Evolutionary conservation across 805 yeast species (phyloP).

Genomic region (Starmerella bacillaris): DNA sequence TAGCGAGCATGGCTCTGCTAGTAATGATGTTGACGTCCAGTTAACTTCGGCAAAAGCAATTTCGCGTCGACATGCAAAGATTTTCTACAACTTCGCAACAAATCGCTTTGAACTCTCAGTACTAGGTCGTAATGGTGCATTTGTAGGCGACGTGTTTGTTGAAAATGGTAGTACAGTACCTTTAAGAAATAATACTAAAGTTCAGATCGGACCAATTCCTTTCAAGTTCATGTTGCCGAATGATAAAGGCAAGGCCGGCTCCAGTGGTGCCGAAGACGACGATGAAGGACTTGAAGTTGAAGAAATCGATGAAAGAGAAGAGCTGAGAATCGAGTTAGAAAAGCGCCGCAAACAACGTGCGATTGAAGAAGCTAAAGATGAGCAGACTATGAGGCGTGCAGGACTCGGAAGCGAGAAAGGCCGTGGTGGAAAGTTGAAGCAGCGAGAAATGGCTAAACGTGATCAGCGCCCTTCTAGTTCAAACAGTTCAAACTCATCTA

Average conservation of each 20-base stretch:
- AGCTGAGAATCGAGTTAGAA: background rate
- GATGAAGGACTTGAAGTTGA: conserved; percentile 7
- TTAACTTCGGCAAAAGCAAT: conserved; percentile 83
- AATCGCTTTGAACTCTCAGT: conserved; percentile 85
- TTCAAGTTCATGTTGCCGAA: conserved; percentile 75
- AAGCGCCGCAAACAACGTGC: background rate
- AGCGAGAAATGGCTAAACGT: conserved; percentile 5
- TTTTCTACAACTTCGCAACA: conserved; percentile 89
- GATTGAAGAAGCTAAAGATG: too few relatives aligned
- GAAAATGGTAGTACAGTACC: conserved; percentile 88
- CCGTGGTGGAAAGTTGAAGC: conserved; percentile 12
- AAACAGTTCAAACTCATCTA: background rate
- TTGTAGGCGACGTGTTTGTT: conserved; percentile 77
- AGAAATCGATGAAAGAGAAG: conserved; percentile 2
- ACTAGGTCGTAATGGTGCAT: conserved; percentile 90
- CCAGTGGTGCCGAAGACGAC: conserved; percentile 2
- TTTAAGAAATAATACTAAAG: conserved; percentile 46
- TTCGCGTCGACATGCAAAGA: conserved; percentile 85
- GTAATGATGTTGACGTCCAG: conserved; percentile 64
- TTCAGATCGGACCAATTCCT: conserved; percentile 85
- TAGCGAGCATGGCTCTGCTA: conserved; percentile 43
- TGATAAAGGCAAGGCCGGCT: conserved; percentile 22
- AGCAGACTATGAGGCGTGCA: background rate
- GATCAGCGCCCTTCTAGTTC: background rate
- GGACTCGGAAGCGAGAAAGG: conserved; percentile 10